Conservation (phyloP, 495 filamentous ascomycete genomes). For the Neurospora sp. region DNA sequence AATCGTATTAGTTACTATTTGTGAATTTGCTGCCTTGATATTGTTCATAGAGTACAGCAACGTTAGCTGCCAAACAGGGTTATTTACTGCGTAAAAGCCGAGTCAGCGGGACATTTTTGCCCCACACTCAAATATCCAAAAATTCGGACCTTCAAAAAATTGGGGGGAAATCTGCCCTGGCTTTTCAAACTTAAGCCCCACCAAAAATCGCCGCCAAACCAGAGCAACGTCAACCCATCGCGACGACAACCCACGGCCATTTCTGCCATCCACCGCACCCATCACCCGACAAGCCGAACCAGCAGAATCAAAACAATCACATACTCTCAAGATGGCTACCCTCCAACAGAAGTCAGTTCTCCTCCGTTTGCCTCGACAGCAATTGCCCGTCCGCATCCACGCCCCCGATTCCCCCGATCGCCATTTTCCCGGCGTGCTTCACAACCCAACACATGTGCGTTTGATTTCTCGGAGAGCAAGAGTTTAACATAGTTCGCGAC, state of each 20-base stretch:
- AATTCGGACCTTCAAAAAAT: constrained; percentile 12
- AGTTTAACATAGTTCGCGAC: neutral
- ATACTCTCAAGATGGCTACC: neutral
- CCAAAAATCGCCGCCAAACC: constrained; percentile 11
- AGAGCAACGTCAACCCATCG: constrained; percentile 1
- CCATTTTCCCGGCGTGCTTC: neutral
- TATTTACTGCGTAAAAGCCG: neutral
- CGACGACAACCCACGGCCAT: neutral
- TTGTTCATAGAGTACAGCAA: neutral
- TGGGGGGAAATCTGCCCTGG: neutral
- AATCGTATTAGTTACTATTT: neutral
- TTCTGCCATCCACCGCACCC: neutral
- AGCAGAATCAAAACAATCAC: neutral
- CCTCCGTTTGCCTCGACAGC: neutral
- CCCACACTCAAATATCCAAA: constrained; percentile 29
- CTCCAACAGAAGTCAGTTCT: neutral
- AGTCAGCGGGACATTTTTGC: constrained; percentile 17
- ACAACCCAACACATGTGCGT: neutral
- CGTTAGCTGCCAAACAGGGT: neutral
- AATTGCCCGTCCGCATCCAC: neutral
- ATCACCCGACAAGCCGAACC: neutral
- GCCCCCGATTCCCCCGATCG: neutral
- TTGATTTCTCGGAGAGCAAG: neutral
- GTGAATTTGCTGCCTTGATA: neutral
- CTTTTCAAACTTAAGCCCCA: constrained; percentile 16